Evolutionary conservation across 768 basidiomycete species (phyloP), one percentile per base, ranked within the genome.

Genomic region (Gautieria morchelliformis): DNA sequence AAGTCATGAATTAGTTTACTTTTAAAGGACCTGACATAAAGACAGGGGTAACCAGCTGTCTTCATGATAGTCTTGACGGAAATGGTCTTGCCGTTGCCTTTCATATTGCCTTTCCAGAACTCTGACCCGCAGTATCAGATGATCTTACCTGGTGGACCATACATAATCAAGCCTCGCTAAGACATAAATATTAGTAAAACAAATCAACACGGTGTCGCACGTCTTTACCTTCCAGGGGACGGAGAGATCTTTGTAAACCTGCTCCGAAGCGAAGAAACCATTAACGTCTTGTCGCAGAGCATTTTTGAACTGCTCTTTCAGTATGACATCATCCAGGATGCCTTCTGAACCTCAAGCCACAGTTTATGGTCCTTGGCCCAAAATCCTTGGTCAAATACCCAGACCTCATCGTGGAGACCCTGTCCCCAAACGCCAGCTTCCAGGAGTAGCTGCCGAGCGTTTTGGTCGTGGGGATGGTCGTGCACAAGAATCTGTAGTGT

Each of bases 81-180:
- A 69, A 91, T 89, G 0, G 87, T 89, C 67, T 89, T 90, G 7
- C 90, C 90, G 61, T 92, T 91, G 7, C 89, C 89, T 79, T 62
- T 10, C 11, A 20, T 46, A 42, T n/a, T 22, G 35, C 19, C 44
- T 44, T 30, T 37, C 39, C 10, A 19, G 27, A 5, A 10, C 6
- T 33, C 42, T 53, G 50, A 52, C 45, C 7, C n/a, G 11, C 54
- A 14, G 5, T 6, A 52, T 32, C 22, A 39, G 32, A 37, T 37
- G 24, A 50, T 62, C 69, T 56, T 61, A 76, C 85, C 85, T 63
- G 87, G 86, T n/a, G 89, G 85, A 1, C 91, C 91, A 59, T 84
- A 75, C 78, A 93, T 77, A 65, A 93, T 89, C 59, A 92, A 67
- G 30, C 89, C 90, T 58, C 89, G 83, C 85, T 91, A 59, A 15